A percentile compares a stretch with the other conserved stretches of the same genome.
Conservation (phyloP, 1,284 basidiomycete species). For the Cutaneotrichosporon sp. region DNA sequence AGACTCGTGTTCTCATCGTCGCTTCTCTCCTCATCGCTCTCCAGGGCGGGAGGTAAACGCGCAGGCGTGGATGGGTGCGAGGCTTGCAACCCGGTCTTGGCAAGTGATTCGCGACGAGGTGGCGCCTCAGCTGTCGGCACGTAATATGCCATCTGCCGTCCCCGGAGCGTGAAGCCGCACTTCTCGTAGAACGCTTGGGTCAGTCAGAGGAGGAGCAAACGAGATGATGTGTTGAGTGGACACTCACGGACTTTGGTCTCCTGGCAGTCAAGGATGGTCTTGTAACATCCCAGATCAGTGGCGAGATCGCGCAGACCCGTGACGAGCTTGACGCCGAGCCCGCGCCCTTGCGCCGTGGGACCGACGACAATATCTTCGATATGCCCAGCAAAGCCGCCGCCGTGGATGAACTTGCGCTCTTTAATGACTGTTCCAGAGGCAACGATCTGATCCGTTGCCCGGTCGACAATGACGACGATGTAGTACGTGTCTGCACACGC, state of each 20-base stretch:
- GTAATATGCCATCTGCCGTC: constrained; percentile 35
- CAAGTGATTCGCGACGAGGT: constrained; percentile 2
- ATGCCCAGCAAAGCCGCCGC: constrained; percentile 77
- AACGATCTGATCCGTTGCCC: constrained; percentile 69
- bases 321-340: constrained; percentile 74
- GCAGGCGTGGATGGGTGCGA: neutral
- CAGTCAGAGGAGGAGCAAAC: no score
- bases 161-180: constrained; percentile 58
- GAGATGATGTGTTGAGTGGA: no score
- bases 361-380: constrained; percentile 97
- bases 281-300: constrained; percentile 76
- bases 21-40: neutral
- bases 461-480: constrained; percentile 75
- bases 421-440: constrained; percentile 79
- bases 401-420: constrained; percentile 88
- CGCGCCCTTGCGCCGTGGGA: constrained; percentile 83
- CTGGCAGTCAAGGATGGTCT: constrained; percentile 93
- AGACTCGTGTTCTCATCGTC: neutral
- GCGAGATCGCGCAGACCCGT: constrained; percentile 72
- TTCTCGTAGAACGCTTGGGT: constrained; percentile 86
- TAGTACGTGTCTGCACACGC: constrained; percentile 65
- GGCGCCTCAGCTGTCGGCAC: constrained; percentile 3
- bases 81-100: neutral
- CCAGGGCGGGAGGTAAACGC: neutral
- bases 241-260: constrained; percentile 80